Evolutionary conservation across 345 rosid genomes (phyloP), one percentile per base, ranked within the genome.

Genomic region (Microcos paniculata): DNA sequence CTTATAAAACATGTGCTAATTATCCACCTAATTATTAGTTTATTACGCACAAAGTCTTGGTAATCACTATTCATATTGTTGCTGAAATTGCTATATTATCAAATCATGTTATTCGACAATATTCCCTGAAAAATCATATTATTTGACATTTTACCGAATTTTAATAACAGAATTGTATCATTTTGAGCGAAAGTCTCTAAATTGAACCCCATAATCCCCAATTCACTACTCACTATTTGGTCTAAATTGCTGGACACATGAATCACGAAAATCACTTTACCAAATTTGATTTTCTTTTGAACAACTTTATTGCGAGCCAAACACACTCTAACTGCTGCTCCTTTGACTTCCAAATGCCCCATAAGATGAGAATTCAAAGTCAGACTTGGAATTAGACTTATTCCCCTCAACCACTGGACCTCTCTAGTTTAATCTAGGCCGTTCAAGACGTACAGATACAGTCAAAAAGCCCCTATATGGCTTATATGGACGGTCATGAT

Each of bases 261-360:
- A 58, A 16, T 18, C n/a, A 59, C 28, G 21, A 62, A 33, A 31
- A 33, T 16, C 6, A 62, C 12, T 35, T 16, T 10, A 38, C 30
- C 48, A 63, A 63, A 63, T 63, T 38, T 42, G 31, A 42, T 23
- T 65, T 62, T 65, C 42, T 4, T 65, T 21, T 65, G 18, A 63
- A n/a, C n/a, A 38, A 26, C 64, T 72, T 72, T 72, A 70, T 65
- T 66, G 57, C 11, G 9, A 73, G 28, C 51, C 71, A 65, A 80
- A 51, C 74, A 67, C 26, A 13, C 23, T 10, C 21, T 16, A 28
- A 52, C 38, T 61, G 62, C 49, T 38, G 72, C 31, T 3, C 30
- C 3, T 62, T 52, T 70, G 46, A 53, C n/a, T 24, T 19, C 33
- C 23, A 28, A 24, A 14, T 23, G 21, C 38, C 24, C 14, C 24